Base-by-base conservation (phyloP, 2,329 filamentous ascomycete species). In the Zymoseptoria crescenta region DNA sequence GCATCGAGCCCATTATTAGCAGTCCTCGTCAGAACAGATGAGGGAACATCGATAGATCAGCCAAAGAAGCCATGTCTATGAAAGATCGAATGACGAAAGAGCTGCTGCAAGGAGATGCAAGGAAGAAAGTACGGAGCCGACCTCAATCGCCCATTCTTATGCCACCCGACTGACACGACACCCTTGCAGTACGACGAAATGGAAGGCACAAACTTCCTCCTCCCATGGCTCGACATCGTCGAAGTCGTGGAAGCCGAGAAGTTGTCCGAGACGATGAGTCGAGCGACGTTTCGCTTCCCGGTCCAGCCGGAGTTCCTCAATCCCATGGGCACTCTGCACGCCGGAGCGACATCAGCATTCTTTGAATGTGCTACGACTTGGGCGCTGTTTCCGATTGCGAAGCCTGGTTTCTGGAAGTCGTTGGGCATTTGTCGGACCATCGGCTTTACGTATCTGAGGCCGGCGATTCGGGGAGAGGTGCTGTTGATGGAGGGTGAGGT, bases 401-500 rank as follows among this genome's bases (percentile, higher is more conserved):
- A 56, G 20, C 56, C 59, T 1, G 63, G 59, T 10, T 65, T 63
- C 49, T 68, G 66, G 64, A 55, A 56, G 29, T 61, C 57, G 24
- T 54, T 64, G 30, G 64, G 66, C 0, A 49, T 61, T 10, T 64
- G 63, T 49, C 54, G 66, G 50, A 62, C 59, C 8, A 62, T 68
- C 29, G 61, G 57, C 6, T 65, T 63, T 20, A 59, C 55, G 9
- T 67, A 63, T 56, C 41, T 68, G 30, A 56, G 66, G 27, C 66
- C 66, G 8, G 66, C 63, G 21, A 55, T 57, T 52, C 55, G 61
- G 8, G 64, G 64, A 6, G 64, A 68, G 50, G 52, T 62, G 35
- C 28, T 66, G 52, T 30, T 62, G 28, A 59, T 68, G 59, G 63
- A 67, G 55, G 64, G 63, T 50, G 64, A 68, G 59, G 64, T 64